phyloP scores from a whole-genome alignment of 257 asterid species.

The Mentha longifolia region DNA sequence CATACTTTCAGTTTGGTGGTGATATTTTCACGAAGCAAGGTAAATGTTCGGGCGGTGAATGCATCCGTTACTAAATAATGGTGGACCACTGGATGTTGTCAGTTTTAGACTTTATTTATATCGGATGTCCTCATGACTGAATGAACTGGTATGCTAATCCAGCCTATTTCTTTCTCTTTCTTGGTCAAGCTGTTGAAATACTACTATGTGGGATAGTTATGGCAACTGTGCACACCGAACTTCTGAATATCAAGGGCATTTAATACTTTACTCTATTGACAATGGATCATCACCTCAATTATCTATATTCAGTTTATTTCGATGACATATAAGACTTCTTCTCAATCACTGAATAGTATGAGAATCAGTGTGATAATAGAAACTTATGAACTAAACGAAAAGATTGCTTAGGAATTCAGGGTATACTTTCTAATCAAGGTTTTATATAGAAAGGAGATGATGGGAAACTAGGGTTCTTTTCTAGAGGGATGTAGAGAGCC shows the following conservation, averaged over 20 bases:
- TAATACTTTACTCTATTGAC: not conserved
- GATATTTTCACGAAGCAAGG: too few relatives aligned
- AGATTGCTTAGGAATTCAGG: conserved; percentile 7
- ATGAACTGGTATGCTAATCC: too few relatives aligned
- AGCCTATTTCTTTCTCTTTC: not conserved
- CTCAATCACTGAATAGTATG: not conserved
- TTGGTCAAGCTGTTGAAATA: conserved; percentile 9
- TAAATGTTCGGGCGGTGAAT: too few relatives aligned
- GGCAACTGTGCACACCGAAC: not conserved
- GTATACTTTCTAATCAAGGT: not conserved
- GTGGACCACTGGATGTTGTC: too few relatives aligned
- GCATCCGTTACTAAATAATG: too few relatives aligned
- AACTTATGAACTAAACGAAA: not conserved
- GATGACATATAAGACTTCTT: not conserved
- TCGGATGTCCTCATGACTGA: too few relatives aligned
- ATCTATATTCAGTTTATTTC: not conserved
- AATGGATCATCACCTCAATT: not conserved
- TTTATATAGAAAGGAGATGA: not conserved
- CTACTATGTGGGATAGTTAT: not conserved
- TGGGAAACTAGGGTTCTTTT: not conserved
- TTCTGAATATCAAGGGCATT: not conserved
- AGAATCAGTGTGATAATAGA: not conserved
- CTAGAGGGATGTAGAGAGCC: not conserved
- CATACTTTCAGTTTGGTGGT: too few relatives aligned
- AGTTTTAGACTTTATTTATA: too few relatives aligned